Evolutionary conservation across 2,329 filamentous ascomycete species (phyloP).

Genomic region (Colletotrichum navitas): DNA sequence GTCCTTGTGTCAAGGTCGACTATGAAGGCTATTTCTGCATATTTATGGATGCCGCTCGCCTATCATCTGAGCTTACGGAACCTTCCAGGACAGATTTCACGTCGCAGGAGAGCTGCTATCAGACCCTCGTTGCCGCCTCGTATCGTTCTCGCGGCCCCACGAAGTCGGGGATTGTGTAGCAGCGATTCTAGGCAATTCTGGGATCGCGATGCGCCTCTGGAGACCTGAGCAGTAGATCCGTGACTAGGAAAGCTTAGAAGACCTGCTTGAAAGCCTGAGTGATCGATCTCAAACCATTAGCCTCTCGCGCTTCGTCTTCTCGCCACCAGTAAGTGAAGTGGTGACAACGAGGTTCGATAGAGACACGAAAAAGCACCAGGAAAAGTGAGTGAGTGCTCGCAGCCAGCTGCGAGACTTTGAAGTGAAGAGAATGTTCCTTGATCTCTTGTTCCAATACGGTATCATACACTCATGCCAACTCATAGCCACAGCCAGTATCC

Average conservation of each 20-base stretch:
- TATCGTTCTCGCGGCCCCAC: neutral
- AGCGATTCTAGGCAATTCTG: neutral
- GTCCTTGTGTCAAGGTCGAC: neutral
- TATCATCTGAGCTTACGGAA: neutral
- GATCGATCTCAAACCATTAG: too few relatives aligned
- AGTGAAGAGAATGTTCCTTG: neutral
- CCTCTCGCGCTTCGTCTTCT: neutral
- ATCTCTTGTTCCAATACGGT: neutral
- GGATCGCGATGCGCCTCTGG: neutral
- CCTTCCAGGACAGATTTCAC: neutral
- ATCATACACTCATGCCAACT: neutral
- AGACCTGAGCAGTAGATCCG: neutral
- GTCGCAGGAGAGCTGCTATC: neutral
- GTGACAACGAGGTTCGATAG: neutral
- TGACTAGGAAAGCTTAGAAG: too few relatives aligned
- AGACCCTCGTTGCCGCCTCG: neutral
- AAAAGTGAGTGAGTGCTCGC: neutral
- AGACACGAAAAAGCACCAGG: neutral
- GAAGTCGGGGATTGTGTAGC: neutral
- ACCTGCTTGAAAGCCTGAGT: neutral
- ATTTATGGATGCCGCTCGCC: neutral
- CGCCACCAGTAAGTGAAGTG: neutral
- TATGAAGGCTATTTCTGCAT: neutral
- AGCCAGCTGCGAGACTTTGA: neutral
- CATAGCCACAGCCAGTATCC: neutral